Base-by-base conservation (phyloP, 2,329 filamentous ascomycete species). In the Colletotrichum gloeosporioides region DNA sequence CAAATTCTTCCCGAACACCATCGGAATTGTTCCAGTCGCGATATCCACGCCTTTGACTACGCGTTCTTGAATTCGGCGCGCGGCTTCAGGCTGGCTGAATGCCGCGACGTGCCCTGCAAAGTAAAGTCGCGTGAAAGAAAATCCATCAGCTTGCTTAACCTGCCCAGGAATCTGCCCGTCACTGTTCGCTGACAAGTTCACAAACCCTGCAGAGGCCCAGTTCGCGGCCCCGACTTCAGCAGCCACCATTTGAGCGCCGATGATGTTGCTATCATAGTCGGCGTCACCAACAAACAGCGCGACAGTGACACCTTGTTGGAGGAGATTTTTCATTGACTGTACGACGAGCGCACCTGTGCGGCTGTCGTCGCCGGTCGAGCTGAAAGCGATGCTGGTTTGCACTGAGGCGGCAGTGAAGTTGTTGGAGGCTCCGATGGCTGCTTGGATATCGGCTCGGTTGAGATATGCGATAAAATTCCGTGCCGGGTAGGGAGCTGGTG, bases 211-310 rank as follows among this genome's bases (percentile, higher is more conserved):
- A 9, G 32, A 22, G 3, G 34, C 62, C 68, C 69, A 75, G 8
- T 72, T 72, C 1, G 68, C 53, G 2, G 73, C 61, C 16, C 61
- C 61, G 8, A 75, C 34, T 34, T 66, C 44, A 16, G 34, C 53
- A 2, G 73, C 69, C 0, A 75, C 73, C 18, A 67, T 39, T 12
- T 72, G 27, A 0, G 69, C 73, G 29, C 73, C 73, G 3, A 72
- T 72, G 1, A 75, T 44, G 63, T 75, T 75, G 36, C 73, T 72
- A 18, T 75, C 73, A 13, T 75, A 75, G 36, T 75, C 73, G 6
- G 73, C 73, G 18, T 75, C 73, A 8, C 73, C 73, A 0, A 29
- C 44, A 25, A 75, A 75, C 1, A 75, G 32, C n/a, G 73, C 69
- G 6, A 75, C 73, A 9, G 73, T 72, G 16, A 75, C 12, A 4